Percentiles rank a stretch among this genome's conserved stretches.
Evolutionary conservation across 805 yeast species (phyloP).

Genomic region (Maudiozyma pseudohumilis): DNA sequence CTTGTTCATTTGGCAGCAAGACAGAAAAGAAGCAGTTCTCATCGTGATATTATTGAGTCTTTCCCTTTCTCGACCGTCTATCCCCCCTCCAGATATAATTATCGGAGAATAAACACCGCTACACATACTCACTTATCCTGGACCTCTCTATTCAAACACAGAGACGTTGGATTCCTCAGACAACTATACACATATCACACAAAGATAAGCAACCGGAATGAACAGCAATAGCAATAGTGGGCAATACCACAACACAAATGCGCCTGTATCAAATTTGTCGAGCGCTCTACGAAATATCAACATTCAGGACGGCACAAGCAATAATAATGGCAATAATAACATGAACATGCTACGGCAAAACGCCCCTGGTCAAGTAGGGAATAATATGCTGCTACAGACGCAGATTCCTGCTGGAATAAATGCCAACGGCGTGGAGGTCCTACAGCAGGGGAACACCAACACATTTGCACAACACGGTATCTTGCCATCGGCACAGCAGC

Average conservation of each 20-base stretch:
- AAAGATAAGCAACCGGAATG: too few relatives aligned
- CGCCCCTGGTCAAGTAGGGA: constrained; percentile 1
- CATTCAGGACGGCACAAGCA: constrained; percentile 14
- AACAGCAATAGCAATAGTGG: too few relatives aligned
- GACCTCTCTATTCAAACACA: too few relatives aligned
- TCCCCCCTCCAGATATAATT: too few relatives aligned
- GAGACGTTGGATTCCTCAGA: too few relatives aligned
- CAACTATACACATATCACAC: too few relatives aligned
- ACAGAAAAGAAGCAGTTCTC: too few relatives aligned
- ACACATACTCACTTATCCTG: too few relatives aligned
- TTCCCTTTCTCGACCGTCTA: too few relatives aligned
- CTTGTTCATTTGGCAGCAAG: too few relatives aligned
- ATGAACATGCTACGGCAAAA: constrained; percentile 15
- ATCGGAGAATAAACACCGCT: too few relatives aligned
- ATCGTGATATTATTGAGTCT: too few relatives aligned
- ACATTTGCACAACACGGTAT: constrained; percentile 2
- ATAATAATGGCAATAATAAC: constrained; percentile 5
- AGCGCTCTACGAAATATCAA: constrained; percentile 30
- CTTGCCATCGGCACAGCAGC: constrained; percentile 9
- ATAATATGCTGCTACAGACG: constrained; percentile 4
- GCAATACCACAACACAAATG: background rate
- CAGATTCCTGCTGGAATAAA: background rate
- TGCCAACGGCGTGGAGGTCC: background rate
- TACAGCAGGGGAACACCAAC: background rate
- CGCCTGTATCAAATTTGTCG: constrained; percentile 28